Percentiles rank a stretch among this genome's conserved stretches.
phyloP scores from a whole-genome alignment of 2,329 filamentous ascomycete genomes.

The Ophiostoma australiae region DNA sequence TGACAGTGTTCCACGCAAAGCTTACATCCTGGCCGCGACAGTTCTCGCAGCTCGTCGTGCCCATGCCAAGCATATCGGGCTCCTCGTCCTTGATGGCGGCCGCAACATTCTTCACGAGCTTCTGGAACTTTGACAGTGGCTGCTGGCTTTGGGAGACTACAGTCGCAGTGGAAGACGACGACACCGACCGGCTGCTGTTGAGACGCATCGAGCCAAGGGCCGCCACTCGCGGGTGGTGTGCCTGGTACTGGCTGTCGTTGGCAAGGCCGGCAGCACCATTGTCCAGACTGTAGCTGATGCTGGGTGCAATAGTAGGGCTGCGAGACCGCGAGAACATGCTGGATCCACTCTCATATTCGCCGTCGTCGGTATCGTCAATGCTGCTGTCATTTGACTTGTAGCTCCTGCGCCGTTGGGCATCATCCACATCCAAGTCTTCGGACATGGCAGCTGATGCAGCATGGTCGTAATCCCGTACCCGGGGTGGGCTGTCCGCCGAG shows the following conservation, averaged over 20 bases:
- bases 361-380: conserved; percentile 45
- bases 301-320: conserved; percentile 49
- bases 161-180: conserved; percentile 31
- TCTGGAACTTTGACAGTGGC: conserved; percentile 46
- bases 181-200: conserved; percentile 15
- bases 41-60: conserved; percentile 44
- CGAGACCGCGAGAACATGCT: conserved; percentile 59
- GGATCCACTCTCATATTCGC: conserved; percentile 39
- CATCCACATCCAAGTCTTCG: conserved; percentile 49
- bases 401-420: conserved; percentile 43
- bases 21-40: conserved; percentile 55
- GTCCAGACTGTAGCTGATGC: conserved; percentile 24
- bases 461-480: conserved; percentile 19
- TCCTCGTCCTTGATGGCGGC: conserved; percentile 33
- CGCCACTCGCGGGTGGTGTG: conserved; percentile 26
- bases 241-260: conserved; percentile 25
- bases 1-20: conserved; percentile 62
- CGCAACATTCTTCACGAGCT: conserved; percentile 44
- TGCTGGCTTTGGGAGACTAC: conserved; percentile 30
- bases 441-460: conserved; percentile 35
- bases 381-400: conserved; percentile 41
- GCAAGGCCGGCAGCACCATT: conserved; percentile 12
- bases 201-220: conserved; percentile 23
- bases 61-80: conserved; percentile 25
- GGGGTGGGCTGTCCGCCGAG: not conserved